A percentile compares a stretch with the other conserved stretches of the same genome.
phyloP scores from a whole-genome alignment of 345 rosid genomes.

The Pugionium cornutum region DNA sequence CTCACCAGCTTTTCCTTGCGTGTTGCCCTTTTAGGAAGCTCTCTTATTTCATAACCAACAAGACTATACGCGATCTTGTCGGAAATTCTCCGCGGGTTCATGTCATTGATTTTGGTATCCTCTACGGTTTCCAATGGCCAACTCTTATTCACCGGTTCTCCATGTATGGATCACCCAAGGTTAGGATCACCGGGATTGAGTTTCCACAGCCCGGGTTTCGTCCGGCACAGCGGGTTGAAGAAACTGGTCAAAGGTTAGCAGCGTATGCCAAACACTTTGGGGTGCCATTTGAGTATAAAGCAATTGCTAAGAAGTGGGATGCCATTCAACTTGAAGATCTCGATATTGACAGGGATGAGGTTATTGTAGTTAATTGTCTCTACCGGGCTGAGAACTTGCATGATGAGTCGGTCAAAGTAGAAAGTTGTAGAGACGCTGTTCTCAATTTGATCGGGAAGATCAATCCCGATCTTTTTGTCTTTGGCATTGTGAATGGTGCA shows the following conservation, averaged over 20 bases:
- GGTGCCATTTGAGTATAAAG: slow-evolving; percentile 81
- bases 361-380: slow-evolving; percentile 66
- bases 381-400: slow-evolving; percentile 69
- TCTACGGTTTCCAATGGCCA: slow-evolving; percentile 97
- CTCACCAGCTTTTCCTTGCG: slow-evolving; percentile 70
- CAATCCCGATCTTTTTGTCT: slow-evolving; percentile 69
- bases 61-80: slow-evolving; percentile 52
- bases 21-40: slow-evolving; percentile 82
- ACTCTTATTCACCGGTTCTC: slow-evolving; percentile 72
- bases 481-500: slow-evolving; percentile 63
- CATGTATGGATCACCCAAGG: slow-evolving; percentile 63
- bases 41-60: slow-evolving; percentile 60
- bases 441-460: slow-evolving; percentile 65
- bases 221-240: slow-evolving; percentile 84
- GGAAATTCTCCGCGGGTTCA: slow-evolving; percentile 60
- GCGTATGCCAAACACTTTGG: slow-evolving; percentile 76
- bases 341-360: slow-evolving; percentile 65
- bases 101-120: slow-evolving; percentile 87
- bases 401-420: slow-evolving; percentile 70
- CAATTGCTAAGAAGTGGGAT: slow-evolving; percentile 91
- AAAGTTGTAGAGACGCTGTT: slow-evolving; percentile 61
- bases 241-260: slow-evolving; percentile 80
- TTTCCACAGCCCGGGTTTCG: slow-evolving; percentile 94
- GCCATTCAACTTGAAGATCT: slow-evolving; percentile 67
- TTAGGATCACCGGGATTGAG: slow-evolving; percentile 90